Base-by-base conservation (phyloP, 2,329 filamentous ascomycete genomes). In the Knufia petricola region DNA sequence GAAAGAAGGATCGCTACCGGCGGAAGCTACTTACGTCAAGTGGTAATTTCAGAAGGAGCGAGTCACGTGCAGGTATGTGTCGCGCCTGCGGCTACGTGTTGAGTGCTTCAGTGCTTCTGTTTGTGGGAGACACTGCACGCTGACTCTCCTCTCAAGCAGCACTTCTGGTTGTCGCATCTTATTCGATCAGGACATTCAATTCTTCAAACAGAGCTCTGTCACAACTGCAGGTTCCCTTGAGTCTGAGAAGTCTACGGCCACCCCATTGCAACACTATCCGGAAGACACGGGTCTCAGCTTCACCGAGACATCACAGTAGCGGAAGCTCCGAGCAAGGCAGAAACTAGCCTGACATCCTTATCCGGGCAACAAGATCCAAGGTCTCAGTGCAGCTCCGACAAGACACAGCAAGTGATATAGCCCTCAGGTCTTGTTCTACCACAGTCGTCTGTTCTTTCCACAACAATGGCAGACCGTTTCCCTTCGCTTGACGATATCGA, bases 401-500 rank as follows among this genome's bases (percentile, higher is more conserved):
- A n/a, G n/a, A n/a, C n/a, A n/a, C n/a, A n/a, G n/a, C n/a, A n/a
- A n/a, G n/a, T n/a, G n/a, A n/a, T n/a, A n/a, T n/a, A n/a, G n/a
- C 17, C 13, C 21, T 26, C 39, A 24, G 12, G 24, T 26, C n/a
- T 6, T 6, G 20, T 26, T 15, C 15, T 28, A 9, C 23, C 41
- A n/a, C 4, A 20, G 9, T 20, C 24, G n/a, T 28, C 8, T 6
- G 9, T 20, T 26, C 17, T 23, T 4, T 4, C 15, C 21, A n/a
- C 44, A 15, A 54, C 45, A 52, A 88, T 88, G 84, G 84, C 84
- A 42, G 83, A 87, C 68, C 74, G 83, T 61, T 88, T 88, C 66
- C 84, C 84, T 59, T 86, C 84, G 39, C 70, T 88, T 59, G 84
- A 88, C 66, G 84, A 88, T 61, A 85, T 88, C 63, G 81, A 85